Evolutionary conservation across 1,284 basidiomycete genomes (phyloP).

Genomic region (Cystobasidium slooffiae): DNA sequence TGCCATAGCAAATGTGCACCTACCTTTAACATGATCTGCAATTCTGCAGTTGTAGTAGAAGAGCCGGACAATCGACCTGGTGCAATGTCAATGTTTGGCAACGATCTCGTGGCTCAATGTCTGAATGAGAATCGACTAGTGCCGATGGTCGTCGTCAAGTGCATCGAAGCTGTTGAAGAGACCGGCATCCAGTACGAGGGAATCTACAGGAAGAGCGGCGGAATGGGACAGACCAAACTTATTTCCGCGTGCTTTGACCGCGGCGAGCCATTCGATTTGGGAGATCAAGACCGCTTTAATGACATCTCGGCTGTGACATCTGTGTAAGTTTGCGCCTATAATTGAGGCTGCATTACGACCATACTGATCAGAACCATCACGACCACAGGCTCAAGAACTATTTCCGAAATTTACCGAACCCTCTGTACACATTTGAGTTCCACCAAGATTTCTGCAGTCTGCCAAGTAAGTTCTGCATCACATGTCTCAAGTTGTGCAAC

Average conservation of each 20-base stretch:
- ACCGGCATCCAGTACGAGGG: conserved; percentile 65
- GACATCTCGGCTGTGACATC: conserved; percentile 97
- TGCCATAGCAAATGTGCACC: conserved; percentile 61
- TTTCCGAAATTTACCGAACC: conserved; percentile 87
- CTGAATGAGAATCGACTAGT: conserved; percentile 61
- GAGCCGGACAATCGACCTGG: conserved; percentile 42
- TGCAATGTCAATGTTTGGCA: conserved; percentile 49
- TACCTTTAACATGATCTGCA: conserved; percentile 57
- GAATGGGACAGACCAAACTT: conserved; percentile 84
- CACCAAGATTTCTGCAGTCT: conserved; percentile 87
- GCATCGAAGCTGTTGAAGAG: conserved; percentile 86
- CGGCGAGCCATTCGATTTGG: conserved; percentile 90
- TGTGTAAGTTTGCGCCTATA: conserved; percentile 59
- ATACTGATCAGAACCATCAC: background rate
- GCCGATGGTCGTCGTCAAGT: conserved; percentile 91
- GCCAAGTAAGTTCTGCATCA: conserved; percentile 60
- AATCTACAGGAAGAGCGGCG: conserved; percentile 67
- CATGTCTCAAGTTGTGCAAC: background rate
- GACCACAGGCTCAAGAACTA: conserved; percentile 76
- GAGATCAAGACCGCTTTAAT: conserved; percentile 86
- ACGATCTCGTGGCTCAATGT: conserved; percentile 51
- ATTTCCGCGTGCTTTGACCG: conserved; percentile 95
- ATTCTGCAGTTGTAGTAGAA: conserved; percentile 42
- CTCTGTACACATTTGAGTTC: conserved; percentile 85
- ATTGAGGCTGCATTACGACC: background rate